Evolutionary conservation across 345 rosid genomes (phyloP), one percentile per base, ranked within the genome.

Genomic region (Populus alba): DNA sequence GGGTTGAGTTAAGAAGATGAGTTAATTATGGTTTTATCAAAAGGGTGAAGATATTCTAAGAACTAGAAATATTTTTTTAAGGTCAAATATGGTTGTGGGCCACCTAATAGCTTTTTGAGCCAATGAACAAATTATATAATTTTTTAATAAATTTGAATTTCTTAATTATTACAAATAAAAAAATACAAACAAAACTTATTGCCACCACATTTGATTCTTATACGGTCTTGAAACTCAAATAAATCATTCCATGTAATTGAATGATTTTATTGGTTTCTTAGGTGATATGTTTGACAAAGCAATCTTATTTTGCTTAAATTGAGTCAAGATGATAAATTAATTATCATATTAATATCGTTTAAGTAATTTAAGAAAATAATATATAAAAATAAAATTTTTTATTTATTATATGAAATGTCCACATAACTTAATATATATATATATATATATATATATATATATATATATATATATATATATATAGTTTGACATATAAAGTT

Each of bases 1-100:
- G 68, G 65, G 66, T 76, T 73, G 41, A 16, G 81, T 85, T 84
- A 27, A 22, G 70, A 38, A 31, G 43, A 33, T 57, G 16, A 53
- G 38, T 75, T 80, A 38, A 38, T 22, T 18, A 35, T 23, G 63
- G 3, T 66, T 71, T 67, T 33, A 3, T 57, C 2, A 1, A 62
- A 4, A 59, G 53, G 43, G 3, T 31, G 69, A 41, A 45, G 22
- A 10, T 31, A 15, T 57, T 57, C 20, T 39, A 13, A 10, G 9
- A 6, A 57, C 7, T 11, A 1, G 11, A 23, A 68, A 37, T 10
- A 13, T 2, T 47, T 8, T 33, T 8, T 33, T 16, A 29, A 47
- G 43, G 27, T 23, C 38, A 41, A 38, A 18, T 27, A 4, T 59
- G 13, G 38, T 39, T 38, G 27, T 61, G 69, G 43, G 0, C 23